Percentiles rank a stretch among this genome's conserved stretches.
Evolutionary conservation across 1,139 yeast species (phyloP).

Genomic region (Nakaseomyces kungkrabaensis): DNA sequence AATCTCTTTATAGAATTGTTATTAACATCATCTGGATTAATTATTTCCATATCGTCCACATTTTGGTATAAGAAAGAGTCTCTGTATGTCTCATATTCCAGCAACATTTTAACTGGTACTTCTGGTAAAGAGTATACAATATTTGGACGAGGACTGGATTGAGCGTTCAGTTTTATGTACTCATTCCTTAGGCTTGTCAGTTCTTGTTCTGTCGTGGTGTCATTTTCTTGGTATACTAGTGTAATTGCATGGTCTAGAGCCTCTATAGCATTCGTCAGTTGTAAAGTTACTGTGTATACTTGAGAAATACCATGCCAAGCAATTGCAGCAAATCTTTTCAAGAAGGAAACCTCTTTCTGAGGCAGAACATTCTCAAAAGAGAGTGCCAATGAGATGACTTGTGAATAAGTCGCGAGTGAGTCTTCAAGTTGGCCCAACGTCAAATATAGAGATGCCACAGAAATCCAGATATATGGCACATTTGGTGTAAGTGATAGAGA

Average conservation of each 20-base stretch:
- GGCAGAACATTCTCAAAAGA: conserved; percentile 6
- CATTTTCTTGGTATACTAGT: conserved; percentile 1
- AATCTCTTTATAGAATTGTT: not conserved
- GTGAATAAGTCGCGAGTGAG: conserved; percentile 58
- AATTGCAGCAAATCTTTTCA: conserved; percentile 9
- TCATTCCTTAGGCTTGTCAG: conserved; percentile 3
- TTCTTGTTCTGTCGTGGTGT: conserved; percentile 2
- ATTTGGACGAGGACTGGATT: conserved; percentile 1
- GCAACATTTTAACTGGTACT: not conserved
- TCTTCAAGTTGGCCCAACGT: conserved; percentile 52
- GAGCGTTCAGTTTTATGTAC: not conserved
- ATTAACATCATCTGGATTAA: not conserved
- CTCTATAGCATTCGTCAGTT: conserved; percentile 15
- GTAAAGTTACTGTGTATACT: conserved; percentile 16
- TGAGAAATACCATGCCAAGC: conserved; percentile 26
- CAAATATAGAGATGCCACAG: conserved; percentile 52
- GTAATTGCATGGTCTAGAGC: conserved; percentile 15
- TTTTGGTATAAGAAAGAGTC: conserved; percentile 1
- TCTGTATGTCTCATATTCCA: conserved; percentile 2
- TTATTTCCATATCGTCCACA: conserved; percentile 1
- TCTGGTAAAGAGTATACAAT: conserved; percentile 2
- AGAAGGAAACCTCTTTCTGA: not conserved
- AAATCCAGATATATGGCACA: conserved; percentile 54
- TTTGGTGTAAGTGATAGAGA: conserved; percentile 47
- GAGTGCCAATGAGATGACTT: conserved; percentile 33